Conservation (phyloP, 1,284 basidiomycete genomes). For the Marasmius fiardii region DNA sequence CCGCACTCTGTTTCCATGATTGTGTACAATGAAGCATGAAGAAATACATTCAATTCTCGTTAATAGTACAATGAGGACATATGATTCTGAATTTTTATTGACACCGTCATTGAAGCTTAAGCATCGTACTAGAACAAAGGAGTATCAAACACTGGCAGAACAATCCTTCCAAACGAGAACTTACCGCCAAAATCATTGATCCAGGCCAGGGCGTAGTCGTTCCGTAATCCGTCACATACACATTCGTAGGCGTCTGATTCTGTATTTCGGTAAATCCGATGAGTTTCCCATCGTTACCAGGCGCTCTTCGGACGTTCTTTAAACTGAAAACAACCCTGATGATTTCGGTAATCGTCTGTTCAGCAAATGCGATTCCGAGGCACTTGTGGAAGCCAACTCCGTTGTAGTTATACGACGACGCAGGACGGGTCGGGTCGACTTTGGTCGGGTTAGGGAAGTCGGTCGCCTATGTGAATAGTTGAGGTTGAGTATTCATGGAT, state of each 20-base stretch:
- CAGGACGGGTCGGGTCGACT: slow-evolving; percentile 38
- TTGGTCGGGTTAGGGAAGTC: slow-evolving; percentile 42
- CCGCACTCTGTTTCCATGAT: too few relatives aligned
- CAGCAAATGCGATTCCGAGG: slow-evolving; percentile 38
- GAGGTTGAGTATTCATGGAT: background rate
- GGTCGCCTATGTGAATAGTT: slow-evolving; percentile 22
- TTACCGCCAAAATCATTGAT: slow-evolving; percentile 26
- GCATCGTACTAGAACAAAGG: too few relatives aligned
- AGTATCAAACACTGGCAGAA: too few relatives aligned
- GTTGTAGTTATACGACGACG: slow-evolving; percentile 35
- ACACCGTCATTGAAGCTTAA: too few relatives aligned
- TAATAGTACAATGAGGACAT: too few relatives aligned
- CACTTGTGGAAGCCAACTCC: slow-evolving; percentile 44
- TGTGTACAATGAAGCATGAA: too few relatives aligned
- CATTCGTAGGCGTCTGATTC: slow-evolving; percentile 26
- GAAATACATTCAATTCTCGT: too few relatives aligned
- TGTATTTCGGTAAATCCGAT: slow-evolving; percentile 28
- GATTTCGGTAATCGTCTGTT: too few relatives aligned
- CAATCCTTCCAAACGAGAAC: too few relatives aligned
- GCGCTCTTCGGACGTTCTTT: slow-evolving; percentile 41
- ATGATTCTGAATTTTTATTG: too few relatives aligned
- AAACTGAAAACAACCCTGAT: slow-evolving; percentile 43
- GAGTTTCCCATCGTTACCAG: slow-evolving; percentile 37
- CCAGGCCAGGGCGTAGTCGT: slow-evolving; percentile 29
- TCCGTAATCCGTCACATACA: slow-evolving; percentile 28